Percentiles rank a stretch among this genome's conserved stretches.
Evolutionary conservation across 345 rosid genomes (phyloP).

Genomic region (Populus pruinosa): DNA sequence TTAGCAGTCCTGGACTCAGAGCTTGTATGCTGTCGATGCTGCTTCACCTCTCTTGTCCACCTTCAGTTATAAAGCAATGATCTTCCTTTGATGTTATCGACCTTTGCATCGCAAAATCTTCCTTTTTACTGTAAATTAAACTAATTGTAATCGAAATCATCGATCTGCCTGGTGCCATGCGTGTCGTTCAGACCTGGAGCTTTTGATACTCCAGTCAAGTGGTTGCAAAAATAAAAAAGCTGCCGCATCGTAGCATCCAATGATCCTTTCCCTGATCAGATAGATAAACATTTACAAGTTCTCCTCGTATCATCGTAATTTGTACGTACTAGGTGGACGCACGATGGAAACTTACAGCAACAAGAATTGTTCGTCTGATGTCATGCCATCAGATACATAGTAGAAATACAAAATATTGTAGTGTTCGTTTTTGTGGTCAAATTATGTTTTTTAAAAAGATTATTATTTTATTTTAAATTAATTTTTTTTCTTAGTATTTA

Average conservation of each 20-base stretch:
- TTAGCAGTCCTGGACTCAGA: neutral
- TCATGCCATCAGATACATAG: neutral
- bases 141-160: neutral
- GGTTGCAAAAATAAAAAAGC: too few relatives aligned
- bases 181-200: too few relatives aligned
- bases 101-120: neutral
- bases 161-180: neutral
- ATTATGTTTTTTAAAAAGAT: too few relatives aligned
- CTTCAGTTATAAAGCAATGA: neutral
- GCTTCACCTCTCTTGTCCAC: neutral
- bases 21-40: neutral
- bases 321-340: too few relatives aligned
- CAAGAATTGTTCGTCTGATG: neutral
- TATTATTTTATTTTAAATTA: too few relatives aligned
- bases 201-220: too few relatives aligned
- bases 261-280: too few relatives aligned
- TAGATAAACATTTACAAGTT: too few relatives aligned
- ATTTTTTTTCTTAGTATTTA: too few relatives aligned
- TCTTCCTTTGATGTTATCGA: slow-evolving; percentile 10
- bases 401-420: neutral
- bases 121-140: neutral
- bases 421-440: too few relatives aligned
- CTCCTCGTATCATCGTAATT: too few relatives aligned
- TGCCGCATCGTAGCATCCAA: too few relatives aligned
- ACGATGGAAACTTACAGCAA: neutral